These are phyloP conservation scores for Coemansia sp. DNA, from an alignment of 192 early-diverging fungal species.

Conservation along the genomic window DNA sequence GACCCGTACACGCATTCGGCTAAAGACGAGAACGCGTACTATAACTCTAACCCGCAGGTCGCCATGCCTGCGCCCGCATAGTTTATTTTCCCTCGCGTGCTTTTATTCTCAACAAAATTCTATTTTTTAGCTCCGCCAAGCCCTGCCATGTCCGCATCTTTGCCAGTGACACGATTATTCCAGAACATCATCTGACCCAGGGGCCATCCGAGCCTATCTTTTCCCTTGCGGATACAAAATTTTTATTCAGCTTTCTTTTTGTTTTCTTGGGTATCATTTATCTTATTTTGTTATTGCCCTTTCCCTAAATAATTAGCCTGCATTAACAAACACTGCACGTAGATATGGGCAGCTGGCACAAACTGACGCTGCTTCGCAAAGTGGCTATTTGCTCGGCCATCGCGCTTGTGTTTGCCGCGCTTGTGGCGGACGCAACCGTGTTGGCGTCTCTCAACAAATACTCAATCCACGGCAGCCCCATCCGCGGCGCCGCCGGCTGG, in stretches of 20 bases:
- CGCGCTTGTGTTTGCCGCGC: conserved; percentile 4
- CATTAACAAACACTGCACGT: neutral
- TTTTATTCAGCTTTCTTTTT: conserved; percentile 9
- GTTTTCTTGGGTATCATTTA: neutral
- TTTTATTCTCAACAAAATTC: neutral
- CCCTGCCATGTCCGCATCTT: conserved; percentile 7
- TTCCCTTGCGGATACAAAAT: neutral
- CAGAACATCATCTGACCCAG: conserved; percentile 5
- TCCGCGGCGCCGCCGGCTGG: conserved; percentile 22
- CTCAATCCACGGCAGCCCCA: neutral
- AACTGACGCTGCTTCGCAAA: conserved; percentile 7
- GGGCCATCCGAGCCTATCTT: neutral
- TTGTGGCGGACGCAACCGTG: conserved; percentile 18
- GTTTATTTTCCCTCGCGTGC: conserved; percentile 9
- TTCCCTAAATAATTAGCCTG: neutral
- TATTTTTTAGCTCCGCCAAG: neutral
- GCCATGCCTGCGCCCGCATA: conserved; percentile 26
- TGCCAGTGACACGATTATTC: neutral
- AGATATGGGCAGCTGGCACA: conserved; percentile 24
- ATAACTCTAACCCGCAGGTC: conserved; percentile 37
- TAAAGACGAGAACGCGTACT: conserved; percentile 30
- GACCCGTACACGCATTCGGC: conserved; percentile 15
- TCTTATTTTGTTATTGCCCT: neutral
- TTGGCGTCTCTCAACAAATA: conserved; percentile 18
- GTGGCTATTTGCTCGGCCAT: conserved; percentile 6